These are phyloP conservation scores for Cylindrotheca closterium DNA, from an alignment of 108 stramenopile species.

Conservation along the genomic window DNA sequence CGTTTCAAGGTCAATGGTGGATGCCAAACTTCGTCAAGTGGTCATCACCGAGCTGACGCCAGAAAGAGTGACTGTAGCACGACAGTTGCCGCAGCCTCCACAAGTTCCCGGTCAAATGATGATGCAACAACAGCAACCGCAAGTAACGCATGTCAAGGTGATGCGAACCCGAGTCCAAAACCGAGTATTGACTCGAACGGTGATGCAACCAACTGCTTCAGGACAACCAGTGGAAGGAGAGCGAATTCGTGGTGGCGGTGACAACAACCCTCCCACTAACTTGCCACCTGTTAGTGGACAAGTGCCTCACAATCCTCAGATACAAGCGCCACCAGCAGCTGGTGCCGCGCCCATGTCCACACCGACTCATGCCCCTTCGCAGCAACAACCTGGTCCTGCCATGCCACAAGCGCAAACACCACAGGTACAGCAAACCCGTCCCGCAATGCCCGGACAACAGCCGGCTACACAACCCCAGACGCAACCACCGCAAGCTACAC, in stretches of 20 bases:
- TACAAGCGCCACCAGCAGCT: conserved; percentile 3
- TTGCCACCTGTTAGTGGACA: conserved; percentile 8
- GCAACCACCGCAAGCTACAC: background rate
- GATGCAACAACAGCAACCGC: background rate
- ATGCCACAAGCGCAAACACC: conserved; percentile 1
- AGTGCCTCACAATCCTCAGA: background rate
- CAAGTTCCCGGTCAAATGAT: conserved; percentile 8
- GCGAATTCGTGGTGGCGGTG: conserved; percentile 53
- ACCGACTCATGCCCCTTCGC: conserved; percentile 1
- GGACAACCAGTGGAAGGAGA: conserved; percentile 8
- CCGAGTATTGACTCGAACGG: conserved; percentile 6
- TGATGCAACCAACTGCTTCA: background rate
- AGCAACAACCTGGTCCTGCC: background rate
- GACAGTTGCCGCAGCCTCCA: conserved; percentile 1
- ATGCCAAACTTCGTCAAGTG: conserved; percentile 21
- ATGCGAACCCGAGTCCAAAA: conserved; percentile 21
- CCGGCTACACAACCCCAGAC: conserved; percentile 1
- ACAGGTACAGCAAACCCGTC: background rate
- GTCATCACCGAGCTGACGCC: conserved; percentile 31
- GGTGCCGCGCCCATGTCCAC: background rate
- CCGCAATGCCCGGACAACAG: background rate
- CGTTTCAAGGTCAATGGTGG: conserved; percentile 40
- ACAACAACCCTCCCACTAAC: conserved; percentile 6
- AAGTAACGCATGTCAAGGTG: conserved; percentile 3
- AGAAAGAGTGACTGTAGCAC: conserved; percentile 15